These are phyloP conservation scores for Candida awuae DNA, from an alignment of 805 yeast genomes.

Conservation along the genomic window DNA sequence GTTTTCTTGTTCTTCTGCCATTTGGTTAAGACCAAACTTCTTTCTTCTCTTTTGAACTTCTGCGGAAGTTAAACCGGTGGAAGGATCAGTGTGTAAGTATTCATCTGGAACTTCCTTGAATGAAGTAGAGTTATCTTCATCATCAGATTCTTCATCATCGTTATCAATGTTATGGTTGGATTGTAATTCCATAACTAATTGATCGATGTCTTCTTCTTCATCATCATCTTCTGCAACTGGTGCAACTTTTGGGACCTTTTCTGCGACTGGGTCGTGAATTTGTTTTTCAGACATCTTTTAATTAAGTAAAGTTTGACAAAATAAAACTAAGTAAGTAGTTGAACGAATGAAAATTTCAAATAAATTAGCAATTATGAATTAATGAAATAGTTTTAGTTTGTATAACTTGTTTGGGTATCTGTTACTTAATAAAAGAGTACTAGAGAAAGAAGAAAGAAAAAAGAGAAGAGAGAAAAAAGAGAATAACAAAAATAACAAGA, in stretches of 20 bases:
- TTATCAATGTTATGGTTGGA: slow-evolving; percentile 45
- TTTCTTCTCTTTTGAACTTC: slow-evolving; percentile 78
- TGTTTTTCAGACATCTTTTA: slow-evolving; percentile 13
- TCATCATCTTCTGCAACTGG: slow-evolving; percentile 34
- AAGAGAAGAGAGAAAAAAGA: background rate
- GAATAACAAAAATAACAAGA: background rate
- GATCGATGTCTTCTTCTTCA: slow-evolving; percentile 54
- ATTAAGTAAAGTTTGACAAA: background rate
- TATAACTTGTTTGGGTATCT: slow-evolving; percentile 5
- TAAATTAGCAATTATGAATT: no score
- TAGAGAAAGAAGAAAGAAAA: background rate
- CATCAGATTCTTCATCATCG: slow-evolving; percentile 46
- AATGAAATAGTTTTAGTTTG: background rate
- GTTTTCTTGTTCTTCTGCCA: slow-evolving; percentile 84
- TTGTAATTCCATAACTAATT: slow-evolving; percentile 73
- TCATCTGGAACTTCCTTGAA: slow-evolving; percentile 82
- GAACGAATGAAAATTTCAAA: slow-evolving; percentile 2
- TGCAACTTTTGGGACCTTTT: slow-evolving; percentile 53
- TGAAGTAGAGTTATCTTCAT: slow-evolving; percentile 40
- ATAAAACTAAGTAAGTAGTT: background rate
- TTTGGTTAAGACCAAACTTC: slow-evolving; percentile 84
- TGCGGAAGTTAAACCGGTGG: slow-evolving; percentile 64
- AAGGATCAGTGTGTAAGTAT: slow-evolving; percentile 72
- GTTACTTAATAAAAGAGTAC: slow-evolving; percentile 5
- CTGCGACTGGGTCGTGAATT: slow-evolving; percentile 29